A percentile compares a stretch with the other conserved stretches of the same genome.
Evolutionary conservation across 345 rosid genomes (phyloP).

Genomic region (Psidium friedrichsthalianum): DNA sequence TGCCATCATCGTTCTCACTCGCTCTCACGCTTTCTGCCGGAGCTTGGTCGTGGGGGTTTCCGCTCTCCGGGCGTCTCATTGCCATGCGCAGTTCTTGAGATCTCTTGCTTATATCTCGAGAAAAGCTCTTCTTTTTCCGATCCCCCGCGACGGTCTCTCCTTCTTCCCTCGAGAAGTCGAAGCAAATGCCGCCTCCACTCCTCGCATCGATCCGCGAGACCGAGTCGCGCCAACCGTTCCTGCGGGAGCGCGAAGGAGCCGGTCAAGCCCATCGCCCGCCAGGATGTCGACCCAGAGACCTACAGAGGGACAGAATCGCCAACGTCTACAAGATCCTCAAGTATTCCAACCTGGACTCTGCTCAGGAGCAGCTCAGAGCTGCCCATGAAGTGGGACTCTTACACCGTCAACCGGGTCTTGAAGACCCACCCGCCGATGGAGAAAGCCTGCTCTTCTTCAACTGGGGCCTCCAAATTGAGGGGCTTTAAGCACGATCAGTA

Average conservation of each 20-base stretch:
- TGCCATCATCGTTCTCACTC: too few species aligned
- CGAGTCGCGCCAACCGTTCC: neutral
- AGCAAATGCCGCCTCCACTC: neutral
- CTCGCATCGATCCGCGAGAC: neutral
- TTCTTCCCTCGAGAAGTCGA: neutral
- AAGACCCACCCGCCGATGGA: slow-evolving; percentile 93
- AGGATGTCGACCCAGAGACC: slow-evolving; percentile 11
- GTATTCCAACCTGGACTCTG: slow-evolving; percentile 69
- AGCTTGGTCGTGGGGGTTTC: too few species aligned
- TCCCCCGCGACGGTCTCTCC: neutral
- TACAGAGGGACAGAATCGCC: slow-evolving; percentile 44
- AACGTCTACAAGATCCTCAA: slow-evolving; percentile 56
- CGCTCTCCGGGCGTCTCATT: neutral
- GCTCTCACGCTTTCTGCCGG: too few species aligned
- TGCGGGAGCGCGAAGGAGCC: neutral
- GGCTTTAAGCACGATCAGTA: slow-evolving; percentile 80
- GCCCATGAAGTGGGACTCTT: slow-evolving; percentile 67
- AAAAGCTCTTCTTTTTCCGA: neutral
- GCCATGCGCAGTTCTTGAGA: neutral
- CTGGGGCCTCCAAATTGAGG: slow-evolving; percentile 48
- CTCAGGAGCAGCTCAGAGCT: slow-evolving; percentile 41
- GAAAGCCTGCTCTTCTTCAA: slow-evolving; percentile 80
- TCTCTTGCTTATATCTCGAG: neutral
- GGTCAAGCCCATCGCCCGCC: neutral
- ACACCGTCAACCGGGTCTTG: slow-evolving; percentile 57